These are phyloP conservation scores for Fusarium foetens DNA, from an alignment of 2,329 filamentous ascomycete genomes.

Conservation along the genomic window DNA sequence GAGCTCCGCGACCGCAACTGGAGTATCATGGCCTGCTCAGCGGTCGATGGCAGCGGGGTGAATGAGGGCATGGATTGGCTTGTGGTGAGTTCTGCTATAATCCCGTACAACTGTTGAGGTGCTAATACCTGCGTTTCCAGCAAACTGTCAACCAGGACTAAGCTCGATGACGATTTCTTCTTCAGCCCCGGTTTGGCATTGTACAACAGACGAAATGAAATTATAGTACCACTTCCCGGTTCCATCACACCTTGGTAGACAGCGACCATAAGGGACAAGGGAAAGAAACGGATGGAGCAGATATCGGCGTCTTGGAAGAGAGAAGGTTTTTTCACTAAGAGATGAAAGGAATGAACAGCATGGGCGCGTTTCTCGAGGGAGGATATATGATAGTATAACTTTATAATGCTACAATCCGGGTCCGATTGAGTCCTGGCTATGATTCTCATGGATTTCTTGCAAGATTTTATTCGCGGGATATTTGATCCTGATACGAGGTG, in stretches of 20 bases:
- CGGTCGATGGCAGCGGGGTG: conserved; percentile 93
- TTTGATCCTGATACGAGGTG: neutral
- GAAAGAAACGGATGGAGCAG: conserved; percentile 24
- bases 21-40: conserved; percentile 98
- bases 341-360: conserved; percentile 10
- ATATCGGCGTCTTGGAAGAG: conserved; percentile 39
- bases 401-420: conserved; percentile 43
- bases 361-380: conserved; percentile 9
- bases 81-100: conserved; percentile 69
- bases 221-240: conserved; percentile 44
- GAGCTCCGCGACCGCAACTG: conserved; percentile 97
- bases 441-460: conserved; percentile 32
- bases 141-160: conserved; percentile 53
- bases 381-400: conserved; percentile 41
- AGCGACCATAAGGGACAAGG: conserved; percentile 35
- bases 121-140: conserved; percentile 34
- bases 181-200: conserved; percentile 39
- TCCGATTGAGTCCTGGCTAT: conserved; percentile 37
- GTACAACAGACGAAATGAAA: conserved; percentile 49
- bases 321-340: conserved; percentile 4
- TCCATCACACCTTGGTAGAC: conserved; percentile 44
- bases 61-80: conserved; percentile 99
- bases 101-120: neutral
- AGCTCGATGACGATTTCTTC: conserved; percentile 29
- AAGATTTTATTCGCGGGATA: neutral